Conservation (phyloP, 129 eudicot genomes). For the Flaveria bidentis region DNA sequence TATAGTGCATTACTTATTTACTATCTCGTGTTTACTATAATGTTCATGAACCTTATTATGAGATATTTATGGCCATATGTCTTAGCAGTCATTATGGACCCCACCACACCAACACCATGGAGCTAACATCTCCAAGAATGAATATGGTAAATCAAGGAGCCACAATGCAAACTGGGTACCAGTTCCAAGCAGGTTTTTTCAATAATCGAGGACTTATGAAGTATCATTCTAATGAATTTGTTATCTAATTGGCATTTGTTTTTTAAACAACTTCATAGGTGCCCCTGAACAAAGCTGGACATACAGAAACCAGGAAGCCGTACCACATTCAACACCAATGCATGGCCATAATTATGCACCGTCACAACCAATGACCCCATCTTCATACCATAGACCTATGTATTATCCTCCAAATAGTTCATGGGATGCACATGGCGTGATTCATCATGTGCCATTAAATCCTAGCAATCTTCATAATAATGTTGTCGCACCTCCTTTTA, state of each 20-base stretch:
- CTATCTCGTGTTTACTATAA: slow-evolving; percentile 11
- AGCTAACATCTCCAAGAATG: slow-evolving; percentile 70
- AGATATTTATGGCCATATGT: slow-evolving; percentile 24
- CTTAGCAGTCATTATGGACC: slow-evolving; percentile 52
- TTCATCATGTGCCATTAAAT: slow-evolving; percentile 47
- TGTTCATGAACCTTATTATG: slow-evolving; percentile 25
- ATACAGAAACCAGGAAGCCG: slow-evolving; percentile 51
- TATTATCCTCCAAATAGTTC: slow-evolving; percentile 67
- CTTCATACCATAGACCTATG: slow-evolving; percentile 57
- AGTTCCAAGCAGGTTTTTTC: slow-evolving; percentile 45
- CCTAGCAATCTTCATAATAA: slow-evolving; percentile 46
- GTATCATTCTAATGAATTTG: not conserved
- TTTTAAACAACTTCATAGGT: slow-evolving; percentile 35
- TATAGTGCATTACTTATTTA: not conserved
- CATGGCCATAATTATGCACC: slow-evolving; percentile 55
- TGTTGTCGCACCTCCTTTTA: slow-evolving; percentile 59
- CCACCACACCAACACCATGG: slow-evolving; percentile 45
- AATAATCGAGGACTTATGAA: not conserved
- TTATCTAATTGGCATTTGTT: slow-evolving; percentile 1
- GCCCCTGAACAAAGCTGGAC: slow-evolving; percentile 62
- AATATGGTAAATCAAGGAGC: slow-evolving; percentile 53
- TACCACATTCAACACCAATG: slow-evolving; percentile 47
- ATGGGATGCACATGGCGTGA: slow-evolving; percentile 68
- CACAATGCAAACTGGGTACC: slow-evolving; percentile 47
- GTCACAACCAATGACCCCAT: slow-evolving; percentile 55